phyloP scores from a whole-genome alignment of 495 filamentous ascomycete species.

The Apodospora peruviana region DNA sequence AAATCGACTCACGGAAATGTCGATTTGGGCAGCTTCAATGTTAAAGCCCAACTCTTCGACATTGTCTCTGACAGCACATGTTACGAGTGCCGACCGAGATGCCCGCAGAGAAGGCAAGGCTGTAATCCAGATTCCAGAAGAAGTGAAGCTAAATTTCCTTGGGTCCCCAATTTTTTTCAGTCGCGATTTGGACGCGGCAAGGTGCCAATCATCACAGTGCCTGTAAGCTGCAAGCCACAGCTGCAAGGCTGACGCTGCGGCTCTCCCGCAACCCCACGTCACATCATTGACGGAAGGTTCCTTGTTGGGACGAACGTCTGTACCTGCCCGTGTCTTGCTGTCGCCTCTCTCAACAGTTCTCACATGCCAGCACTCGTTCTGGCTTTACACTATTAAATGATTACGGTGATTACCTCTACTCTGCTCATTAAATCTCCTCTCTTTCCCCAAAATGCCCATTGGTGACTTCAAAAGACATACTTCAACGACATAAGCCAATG shows the following conservation, averaged over 20 bases:
- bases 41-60: slow-evolving; percentile 45
- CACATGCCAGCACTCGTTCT: background rate
- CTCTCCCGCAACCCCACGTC: no score
- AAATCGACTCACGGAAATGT: slow-evolving; percentile 47
- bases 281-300: no score
- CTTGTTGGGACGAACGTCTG: no score
- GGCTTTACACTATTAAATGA: background rate
- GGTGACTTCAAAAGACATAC: no score
- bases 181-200: slow-evolving; percentile 9
- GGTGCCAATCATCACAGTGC: no score
- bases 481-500: no score
- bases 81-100: background rate
- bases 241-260: slow-evolving; percentile 17
- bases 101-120: background rate
- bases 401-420: background rate
- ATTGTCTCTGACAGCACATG: slow-evolving; percentile 28
- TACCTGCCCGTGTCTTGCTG: background rate
- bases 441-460: background rate
- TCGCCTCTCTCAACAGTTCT: background rate
- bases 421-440: background rate
- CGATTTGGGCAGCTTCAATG: slow-evolving; percentile 44
- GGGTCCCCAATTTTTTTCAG: background rate
- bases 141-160: no score
- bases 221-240: slow-evolving; percentile 13
- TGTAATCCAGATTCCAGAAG: no score